A percentile compares a stretch with the other conserved stretches of the same genome.
Evolutionary conservation across 2,329 filamentous ascomycete species (phyloP).

Genomic region (Gnomoniopsis smithogilvyi): DNA sequence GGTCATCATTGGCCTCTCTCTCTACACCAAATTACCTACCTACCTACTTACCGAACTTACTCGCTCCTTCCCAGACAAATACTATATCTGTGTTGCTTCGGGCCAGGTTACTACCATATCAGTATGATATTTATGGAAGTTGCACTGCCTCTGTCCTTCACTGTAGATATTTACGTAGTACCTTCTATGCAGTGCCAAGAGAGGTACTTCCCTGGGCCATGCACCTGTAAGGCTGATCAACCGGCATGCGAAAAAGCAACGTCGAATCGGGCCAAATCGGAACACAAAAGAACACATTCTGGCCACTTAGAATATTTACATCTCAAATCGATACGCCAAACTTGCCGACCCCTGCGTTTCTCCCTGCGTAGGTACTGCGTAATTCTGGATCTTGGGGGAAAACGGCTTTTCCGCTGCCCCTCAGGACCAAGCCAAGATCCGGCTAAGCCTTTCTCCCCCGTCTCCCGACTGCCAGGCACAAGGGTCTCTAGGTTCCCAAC

Average conservation of each 20-base stretch:
- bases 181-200: too few relatives aligned
- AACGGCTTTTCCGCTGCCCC: not conserved
- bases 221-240: not conserved
- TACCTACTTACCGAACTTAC: too few relatives aligned
- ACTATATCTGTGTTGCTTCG: too few relatives aligned
- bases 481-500: not conserved
- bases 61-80: too few relatives aligned
- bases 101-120: too few relatives aligned
- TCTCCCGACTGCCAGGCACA: not conserved
- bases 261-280: conserved; percentile 15
- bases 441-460: conserved; percentile 11
- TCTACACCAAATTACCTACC: too few relatives aligned
- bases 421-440: conserved; percentile 1
- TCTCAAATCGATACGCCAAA: not conserved
- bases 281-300: conserved; percentile 1
- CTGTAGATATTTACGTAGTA: too few relatives aligned
- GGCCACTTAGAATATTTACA: not conserved
- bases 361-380: not conserved
- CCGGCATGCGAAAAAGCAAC: not conserved
- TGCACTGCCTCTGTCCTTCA: too few relatives aligned
- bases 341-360: conserved; percentile 10
- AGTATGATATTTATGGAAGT: too few relatives aligned
- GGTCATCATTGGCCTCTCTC: too few relatives aligned
- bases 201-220: too few relatives aligned
- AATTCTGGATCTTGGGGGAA: not conserved